Conservation (phyloP, 192 early-diverging fungal species). For the Gigaspora rosea region DNA sequence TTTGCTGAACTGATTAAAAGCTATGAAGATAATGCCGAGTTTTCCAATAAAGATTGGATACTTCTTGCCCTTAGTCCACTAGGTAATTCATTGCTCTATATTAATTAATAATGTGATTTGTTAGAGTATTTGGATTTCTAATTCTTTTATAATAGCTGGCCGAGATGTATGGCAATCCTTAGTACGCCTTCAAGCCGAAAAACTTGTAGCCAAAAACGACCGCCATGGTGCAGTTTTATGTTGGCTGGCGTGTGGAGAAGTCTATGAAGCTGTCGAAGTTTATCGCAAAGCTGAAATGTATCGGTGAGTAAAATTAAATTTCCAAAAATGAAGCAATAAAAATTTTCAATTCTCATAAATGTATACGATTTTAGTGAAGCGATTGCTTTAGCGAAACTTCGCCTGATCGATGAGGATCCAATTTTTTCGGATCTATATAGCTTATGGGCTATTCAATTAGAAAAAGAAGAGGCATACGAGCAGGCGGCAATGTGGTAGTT, state of each 20-base stretch:
- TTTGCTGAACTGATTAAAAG: constrained; percentile 19
- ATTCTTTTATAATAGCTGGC: constrained; percentile 34
- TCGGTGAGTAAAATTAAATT: constrained; percentile 33
- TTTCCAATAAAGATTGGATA: constrained; percentile 51
- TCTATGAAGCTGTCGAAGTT: constrained; percentile 48
- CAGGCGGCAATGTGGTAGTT: constrained; percentile 38
- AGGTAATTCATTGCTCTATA: constrained; percentile 35
- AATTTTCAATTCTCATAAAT: neutral
- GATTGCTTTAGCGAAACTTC: constrained; percentile 37
- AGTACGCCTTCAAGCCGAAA: constrained; percentile 44
- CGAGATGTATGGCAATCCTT: constrained; percentile 46
- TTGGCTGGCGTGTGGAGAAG: constrained; percentile 42
- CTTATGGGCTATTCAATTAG: constrained; percentile 37
- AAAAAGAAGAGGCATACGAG: constrained; percentile 32
- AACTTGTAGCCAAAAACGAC: constrained; percentile 40
- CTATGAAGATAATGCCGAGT: constrained; percentile 17
- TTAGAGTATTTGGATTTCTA: neutral
- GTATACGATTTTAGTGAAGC: constrained; percentile 35
- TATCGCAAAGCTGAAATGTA: constrained; percentile 43
- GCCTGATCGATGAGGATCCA: constrained; percentile 35
- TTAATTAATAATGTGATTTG: neutral
- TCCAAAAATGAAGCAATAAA: neutral
- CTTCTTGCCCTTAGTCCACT: constrained; percentile 50
- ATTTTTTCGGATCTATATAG: constrained; percentile 31
- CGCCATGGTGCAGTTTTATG: constrained; percentile 46